These are phyloP conservation scores for Coemansia sp. DNA, from an alignment of 192 early-diverging fungal genomes.

Conservation along the genomic window DNA sequence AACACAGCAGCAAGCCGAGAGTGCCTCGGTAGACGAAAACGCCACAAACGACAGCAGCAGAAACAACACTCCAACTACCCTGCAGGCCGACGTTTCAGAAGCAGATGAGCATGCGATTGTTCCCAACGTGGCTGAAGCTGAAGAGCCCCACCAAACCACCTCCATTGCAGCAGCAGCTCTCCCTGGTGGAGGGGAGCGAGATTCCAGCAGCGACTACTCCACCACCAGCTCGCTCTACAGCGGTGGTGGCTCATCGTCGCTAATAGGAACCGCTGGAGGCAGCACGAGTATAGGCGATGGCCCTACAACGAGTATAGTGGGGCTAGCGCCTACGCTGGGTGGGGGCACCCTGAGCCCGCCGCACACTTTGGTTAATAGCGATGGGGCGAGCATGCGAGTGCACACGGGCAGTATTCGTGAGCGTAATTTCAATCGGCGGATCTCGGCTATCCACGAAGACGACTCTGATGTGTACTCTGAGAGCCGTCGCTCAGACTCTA, in stretches of 20 bases:
- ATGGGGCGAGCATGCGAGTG: conserved; percentile 45
- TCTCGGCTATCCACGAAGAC: conserved; percentile 40
- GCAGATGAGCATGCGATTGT: background rate
- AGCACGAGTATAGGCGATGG: background rate
- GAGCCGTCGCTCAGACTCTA: conserved; percentile 27
- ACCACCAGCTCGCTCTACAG: conserved; percentile 28
- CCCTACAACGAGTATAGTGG: background rate
- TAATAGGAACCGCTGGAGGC: conserved; percentile 8
- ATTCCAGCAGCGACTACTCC: background rate
- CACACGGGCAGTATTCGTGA: conserved; percentile 53
- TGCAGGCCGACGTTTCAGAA: background rate
- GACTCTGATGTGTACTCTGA: conserved; percentile 35
- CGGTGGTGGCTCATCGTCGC: conserved; percentile 9
- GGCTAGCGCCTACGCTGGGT: conserved; percentile 1
- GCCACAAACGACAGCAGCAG: background rate
- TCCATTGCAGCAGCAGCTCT: background rate
- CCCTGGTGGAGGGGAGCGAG: background rate
- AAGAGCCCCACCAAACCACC: background rate
- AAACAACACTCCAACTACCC: background rate
- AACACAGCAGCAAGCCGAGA: background rate
- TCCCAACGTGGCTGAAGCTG: background rate
- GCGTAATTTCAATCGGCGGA: conserved; percentile 33
- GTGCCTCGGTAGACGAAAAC: background rate
- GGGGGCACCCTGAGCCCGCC: conserved; percentile 42
- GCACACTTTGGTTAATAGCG: conserved; percentile 48